Evolutionary conservation across 1,284 basidiomycete species (phyloP).

Genomic region (Puccinia horiana): DNA sequence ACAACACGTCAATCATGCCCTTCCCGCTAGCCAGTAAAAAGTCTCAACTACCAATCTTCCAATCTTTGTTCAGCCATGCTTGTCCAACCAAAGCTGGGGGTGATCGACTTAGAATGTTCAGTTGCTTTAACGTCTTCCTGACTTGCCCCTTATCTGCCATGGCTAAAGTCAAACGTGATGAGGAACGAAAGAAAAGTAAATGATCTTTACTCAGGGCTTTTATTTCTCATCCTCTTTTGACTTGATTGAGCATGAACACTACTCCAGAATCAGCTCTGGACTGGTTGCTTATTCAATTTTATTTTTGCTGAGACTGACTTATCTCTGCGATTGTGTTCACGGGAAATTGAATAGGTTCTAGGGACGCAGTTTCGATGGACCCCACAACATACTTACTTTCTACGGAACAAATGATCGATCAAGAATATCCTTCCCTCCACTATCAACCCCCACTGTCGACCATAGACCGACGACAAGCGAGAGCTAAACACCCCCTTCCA

Average conservation of each 20-base stretch:
- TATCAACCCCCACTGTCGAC: slow-evolving; percentile 67
- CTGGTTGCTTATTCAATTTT: slow-evolving; percentile 60
- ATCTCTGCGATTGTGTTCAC: slow-evolving; percentile 6
- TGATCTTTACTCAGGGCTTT: background rate
- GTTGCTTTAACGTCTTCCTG: slow-evolving; percentile 78
- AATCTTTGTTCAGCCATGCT: slow-evolving; percentile 81
- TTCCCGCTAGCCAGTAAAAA: slow-evolving; percentile 59
- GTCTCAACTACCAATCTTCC: slow-evolving; percentile 70
- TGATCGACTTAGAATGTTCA: slow-evolving; percentile 77
- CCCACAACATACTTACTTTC: slow-evolving; percentile 73
- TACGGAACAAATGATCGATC: slow-evolving; percentile 81
- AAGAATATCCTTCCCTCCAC: slow-evolving; percentile 80
- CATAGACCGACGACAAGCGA: slow-evolving; percentile 4
- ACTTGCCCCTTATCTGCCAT: slow-evolving; percentile 73
- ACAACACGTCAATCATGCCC: slow-evolving; percentile 65
- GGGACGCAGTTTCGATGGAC: slow-evolving; percentile 62
- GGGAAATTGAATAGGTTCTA: slow-evolving; percentile 54
- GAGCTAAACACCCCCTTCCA: slow-evolving; percentile 49
- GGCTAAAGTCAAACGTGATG: slow-evolving; percentile 70
- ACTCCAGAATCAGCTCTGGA: background rate
- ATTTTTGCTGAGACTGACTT: slow-evolving; percentile 50
- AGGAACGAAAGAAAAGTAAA: slow-evolving; percentile 54
- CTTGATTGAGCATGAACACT: background rate
- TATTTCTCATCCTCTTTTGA: background rate
- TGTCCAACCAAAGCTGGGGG: slow-evolving; percentile 87